These are phyloP conservation scores for Forsythia viridissima DNA, from an alignment of 257 asterid species.

Conservation along the genomic window DNA sequence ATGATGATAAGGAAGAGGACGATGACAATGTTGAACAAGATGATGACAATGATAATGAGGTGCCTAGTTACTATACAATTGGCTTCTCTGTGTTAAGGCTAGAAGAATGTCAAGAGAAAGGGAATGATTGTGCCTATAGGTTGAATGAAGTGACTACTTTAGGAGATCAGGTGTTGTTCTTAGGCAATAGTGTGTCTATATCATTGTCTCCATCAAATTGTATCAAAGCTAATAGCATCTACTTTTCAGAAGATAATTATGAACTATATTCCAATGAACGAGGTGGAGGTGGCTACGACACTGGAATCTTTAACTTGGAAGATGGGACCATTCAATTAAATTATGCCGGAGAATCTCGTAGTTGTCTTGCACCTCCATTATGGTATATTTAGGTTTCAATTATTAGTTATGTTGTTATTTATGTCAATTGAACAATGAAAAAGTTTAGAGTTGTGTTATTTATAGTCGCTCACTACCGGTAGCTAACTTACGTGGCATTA, in stretches of 20 bases:
- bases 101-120: neutral
- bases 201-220: neutral
- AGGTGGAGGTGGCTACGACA: too few relatives aligned
- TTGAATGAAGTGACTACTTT: neutral
- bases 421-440: too few relatives aligned
- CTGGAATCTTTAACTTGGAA: neutral
- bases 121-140: neutral
- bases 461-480: too few relatives aligned
- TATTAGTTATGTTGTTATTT: too few relatives aligned
- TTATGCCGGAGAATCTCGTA: neutral
- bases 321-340: neutral
- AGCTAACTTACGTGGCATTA: too few relatives aligned
- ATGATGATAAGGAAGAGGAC: too few relatives aligned
- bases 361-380: neutral
- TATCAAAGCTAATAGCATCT: neutral
- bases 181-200: neutral
- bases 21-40: too few relatives aligned
- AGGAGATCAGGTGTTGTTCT: neutral
- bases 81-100: neutral
- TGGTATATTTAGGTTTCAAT: neutral
- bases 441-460: too few relatives aligned
- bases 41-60: neutral
- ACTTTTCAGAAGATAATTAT: neutral
- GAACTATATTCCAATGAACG: neutral
- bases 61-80: neutral